Percentiles rank a stretch among this genome's conserved stretches.
Evolutionary conservation across 805 yeast genomes (phyloP).

Genomic region (Saccharomycopsis schoenii): DNA sequence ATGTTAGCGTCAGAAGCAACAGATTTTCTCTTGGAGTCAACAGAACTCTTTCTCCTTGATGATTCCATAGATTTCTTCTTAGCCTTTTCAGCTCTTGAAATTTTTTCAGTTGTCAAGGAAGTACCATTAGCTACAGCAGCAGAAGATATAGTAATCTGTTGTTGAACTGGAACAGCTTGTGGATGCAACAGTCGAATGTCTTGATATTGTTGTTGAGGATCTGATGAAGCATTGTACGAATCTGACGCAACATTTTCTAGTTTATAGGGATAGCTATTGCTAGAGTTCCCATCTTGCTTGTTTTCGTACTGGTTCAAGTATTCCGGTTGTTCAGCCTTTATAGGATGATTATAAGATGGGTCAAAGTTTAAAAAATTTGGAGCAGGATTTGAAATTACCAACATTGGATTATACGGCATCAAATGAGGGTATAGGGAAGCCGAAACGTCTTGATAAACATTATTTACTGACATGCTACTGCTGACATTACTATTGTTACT

Average conservation of each 20-base stretch:
- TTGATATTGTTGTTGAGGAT: not conserved
- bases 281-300: not conserved
- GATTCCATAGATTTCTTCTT: not conserved
- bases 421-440: not conserved
- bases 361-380: not conserved
- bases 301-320: not conserved
- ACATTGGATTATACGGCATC: not conserved
- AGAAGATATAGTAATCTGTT: constrained; percentile 1
- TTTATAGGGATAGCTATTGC: not conserved
- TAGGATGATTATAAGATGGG: not conserved
- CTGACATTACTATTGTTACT: not conserved
- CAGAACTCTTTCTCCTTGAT: not conserved
- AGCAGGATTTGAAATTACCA: not conserved
- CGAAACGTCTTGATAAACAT: not conserved
- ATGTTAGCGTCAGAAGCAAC: not conserved
- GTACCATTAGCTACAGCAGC: constrained; percentile 3
- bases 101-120: not conserved
- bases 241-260: not conserved
- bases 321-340: not conserved
- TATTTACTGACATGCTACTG: not conserved
- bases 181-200: not conserved
- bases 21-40: constrained; percentile 4
- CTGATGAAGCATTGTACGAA: not conserved
- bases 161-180: not conserved
- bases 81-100: not conserved